These are phyloP conservation scores for Mycena epipterygia DNA, from an alignment of 768 basidiomycete species.

Conservation along the genomic window DNA sequence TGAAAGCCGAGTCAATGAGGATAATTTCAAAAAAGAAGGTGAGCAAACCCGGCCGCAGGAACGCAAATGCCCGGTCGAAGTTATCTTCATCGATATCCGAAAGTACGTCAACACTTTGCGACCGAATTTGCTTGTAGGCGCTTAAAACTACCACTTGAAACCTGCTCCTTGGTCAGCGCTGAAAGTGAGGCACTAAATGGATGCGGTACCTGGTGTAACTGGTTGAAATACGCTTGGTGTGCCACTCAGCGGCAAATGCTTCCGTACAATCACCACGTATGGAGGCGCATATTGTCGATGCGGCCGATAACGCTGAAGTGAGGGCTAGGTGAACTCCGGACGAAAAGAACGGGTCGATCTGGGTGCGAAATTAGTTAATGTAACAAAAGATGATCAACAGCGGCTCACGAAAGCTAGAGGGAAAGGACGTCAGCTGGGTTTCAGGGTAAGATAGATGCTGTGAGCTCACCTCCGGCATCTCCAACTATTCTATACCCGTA, in stretches of 20 bases:
- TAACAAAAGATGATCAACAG: not conserved
- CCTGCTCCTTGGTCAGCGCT: constrained; percentile 45
- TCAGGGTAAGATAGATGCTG: not conserved
- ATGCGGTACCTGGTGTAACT: constrained; percentile 67
- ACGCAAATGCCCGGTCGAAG: constrained; percentile 76
- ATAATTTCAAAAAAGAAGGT: not conserved
- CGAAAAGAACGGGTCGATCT: constrained; percentile 76
- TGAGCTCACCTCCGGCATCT: constrained; percentile 70
- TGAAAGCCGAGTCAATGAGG: not conserved
- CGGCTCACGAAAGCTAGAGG: constrained; percentile 57
- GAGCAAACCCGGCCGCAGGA: constrained; percentile 69
- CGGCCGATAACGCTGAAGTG: constrained; percentile 72
- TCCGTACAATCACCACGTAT: constrained; percentile 65
- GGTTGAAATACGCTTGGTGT: constrained; percentile 66
- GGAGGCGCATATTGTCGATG: constrained; percentile 69
- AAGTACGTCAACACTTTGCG: constrained; percentile 68
- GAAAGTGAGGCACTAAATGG: not conserved
- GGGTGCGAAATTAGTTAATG: not conserved
- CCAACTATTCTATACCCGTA: constrained; percentile 71
- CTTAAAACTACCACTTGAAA: constrained; percentile 81
- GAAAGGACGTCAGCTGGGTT: constrained; percentile 6
- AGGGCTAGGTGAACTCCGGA: constrained; percentile 75
- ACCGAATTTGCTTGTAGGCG: constrained; percentile 79
- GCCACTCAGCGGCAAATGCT: constrained; percentile 62
- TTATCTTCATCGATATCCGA: constrained; percentile 78